Percentiles rank a stretch among this genome's conserved stretches.
These are phyloP conservation scores for Tilletia indica DNA, from an alignment of 1,284 basidiomycete genomes.

Conservation along the genomic window DNA sequence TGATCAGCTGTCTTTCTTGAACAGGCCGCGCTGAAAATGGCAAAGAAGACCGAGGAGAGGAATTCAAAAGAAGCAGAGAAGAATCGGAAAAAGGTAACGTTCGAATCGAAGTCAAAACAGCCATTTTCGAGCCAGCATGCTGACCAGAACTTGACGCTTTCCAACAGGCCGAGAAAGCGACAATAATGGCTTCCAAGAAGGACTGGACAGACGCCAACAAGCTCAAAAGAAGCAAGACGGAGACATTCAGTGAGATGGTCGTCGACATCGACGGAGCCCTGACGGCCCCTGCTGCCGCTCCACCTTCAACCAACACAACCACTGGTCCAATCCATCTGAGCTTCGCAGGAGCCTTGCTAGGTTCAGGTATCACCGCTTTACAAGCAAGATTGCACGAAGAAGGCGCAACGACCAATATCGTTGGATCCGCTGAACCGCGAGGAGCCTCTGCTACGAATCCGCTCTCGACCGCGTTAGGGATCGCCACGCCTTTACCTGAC, in stretches of 20 bases:
- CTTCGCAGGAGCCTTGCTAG: conserved; percentile 5
- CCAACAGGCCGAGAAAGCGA: conserved; percentile 25
- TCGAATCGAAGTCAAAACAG: background rate
- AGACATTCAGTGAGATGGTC: conserved; percentile 37
- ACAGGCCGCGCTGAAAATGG: background rate
- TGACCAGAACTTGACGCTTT: background rate
- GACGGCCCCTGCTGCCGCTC: conserved; percentile 17
- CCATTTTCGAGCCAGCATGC: background rate
- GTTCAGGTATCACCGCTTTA: background rate
- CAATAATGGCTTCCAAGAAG: conserved; percentile 27
- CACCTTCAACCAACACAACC: background rate
- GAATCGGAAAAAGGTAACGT: background rate
- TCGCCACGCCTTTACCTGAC: background rate
- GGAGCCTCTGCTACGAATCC: background rate
- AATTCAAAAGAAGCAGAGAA: background rate
- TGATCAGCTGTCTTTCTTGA: too few relatives aligned
- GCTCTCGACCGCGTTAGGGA: conserved; percentile 1
- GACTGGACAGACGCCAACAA: conserved; percentile 34
- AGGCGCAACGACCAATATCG: background rate
- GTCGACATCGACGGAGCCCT: conserved; percentile 32
- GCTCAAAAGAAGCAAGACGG: conserved; percentile 30
- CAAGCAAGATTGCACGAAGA: background rate
- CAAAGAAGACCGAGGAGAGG: conserved; percentile 10
- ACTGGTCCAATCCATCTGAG: background rate
- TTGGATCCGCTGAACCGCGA: conserved; percentile 3